phyloP scores from a whole-genome alignment of 176 grass and related monocot genomes.

The Guadua angustifolia region DNA sequence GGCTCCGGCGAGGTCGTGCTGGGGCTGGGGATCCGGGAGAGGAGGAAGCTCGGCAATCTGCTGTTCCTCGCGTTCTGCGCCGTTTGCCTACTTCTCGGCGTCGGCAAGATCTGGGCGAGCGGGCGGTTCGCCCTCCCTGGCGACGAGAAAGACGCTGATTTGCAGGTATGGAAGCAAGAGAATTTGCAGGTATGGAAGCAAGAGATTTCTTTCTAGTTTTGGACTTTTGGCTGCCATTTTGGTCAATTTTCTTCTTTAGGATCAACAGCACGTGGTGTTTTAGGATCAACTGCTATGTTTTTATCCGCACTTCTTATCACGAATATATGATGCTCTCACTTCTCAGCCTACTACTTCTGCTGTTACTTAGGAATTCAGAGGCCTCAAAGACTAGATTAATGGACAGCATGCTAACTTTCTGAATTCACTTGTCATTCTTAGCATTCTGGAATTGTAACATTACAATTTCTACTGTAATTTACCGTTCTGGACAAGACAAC shows the following conservation, averaged over 20 bases:
- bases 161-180: constrained; percentile 47
- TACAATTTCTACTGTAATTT: constrained; percentile 27
- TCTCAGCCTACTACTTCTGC: not conserved
- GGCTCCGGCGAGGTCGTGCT: constrained; percentile 38
- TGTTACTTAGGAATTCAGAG: constrained; percentile 17
- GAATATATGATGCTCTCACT: not conserved
- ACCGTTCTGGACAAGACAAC: not conserved
- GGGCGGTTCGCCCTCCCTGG: constrained; percentile 50
- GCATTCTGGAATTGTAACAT: not conserved
- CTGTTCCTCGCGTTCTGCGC: constrained; percentile 87
- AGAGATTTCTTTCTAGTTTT: constrained; percentile 9
- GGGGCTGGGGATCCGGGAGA: constrained; percentile 56
- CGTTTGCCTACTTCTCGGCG: constrained; percentile 73
- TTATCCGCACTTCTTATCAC: not conserved
- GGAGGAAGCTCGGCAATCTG: constrained; percentile 67
- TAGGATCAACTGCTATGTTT: not conserved
- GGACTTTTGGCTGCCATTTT: not conserved
- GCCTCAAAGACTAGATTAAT: not conserved
- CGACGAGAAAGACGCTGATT: constrained; percentile 33
- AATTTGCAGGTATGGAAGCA: constrained; percentile 56
- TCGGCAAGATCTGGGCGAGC: constrained; percentile 75
- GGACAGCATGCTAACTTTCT: not conserved
- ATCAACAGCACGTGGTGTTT: not conserved
- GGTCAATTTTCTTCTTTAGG: not conserved
- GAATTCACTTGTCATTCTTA: not conserved